Evolutionary conservation across 495 filamentous ascomycete genomes (phyloP), one percentile per base, ranked within the genome.

Genomic region (Penicillium coprophilum): DNA sequence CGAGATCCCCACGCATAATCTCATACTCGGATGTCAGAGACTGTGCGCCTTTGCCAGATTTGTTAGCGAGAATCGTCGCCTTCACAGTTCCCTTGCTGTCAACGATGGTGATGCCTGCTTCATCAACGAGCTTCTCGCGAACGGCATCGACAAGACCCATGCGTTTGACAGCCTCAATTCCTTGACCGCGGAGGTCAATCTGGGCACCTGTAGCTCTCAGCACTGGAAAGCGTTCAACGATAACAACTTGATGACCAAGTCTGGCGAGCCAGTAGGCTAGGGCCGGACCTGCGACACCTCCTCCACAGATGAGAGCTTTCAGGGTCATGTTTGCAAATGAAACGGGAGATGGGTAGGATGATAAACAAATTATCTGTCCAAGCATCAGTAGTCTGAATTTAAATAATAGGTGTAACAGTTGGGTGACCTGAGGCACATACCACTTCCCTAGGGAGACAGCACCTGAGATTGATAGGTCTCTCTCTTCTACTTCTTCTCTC

Each of bases 1-100:
- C 57, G 3, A 81, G 58, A 57, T 79, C 78, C 4, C 70, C 77
- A 0, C 76, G 65, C 70, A 80, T 73, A 43, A 80, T 78, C 58
- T 81, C 77, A 50, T 60, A 79, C 38, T 80, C 75, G 12, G 67
- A 73, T 7, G 74, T 78, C 9, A 79, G 55, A 19, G 56, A 53
- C 24, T 65, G 63, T 20, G 64, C 53, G 1, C 71, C 71, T 24
- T 75, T 62, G 3, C 71, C 70, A 4, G 68, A 55, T 28, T 70
- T 66, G 50, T 71, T 73, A 32, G 67, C 69, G 45, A 60, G 53
- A 15, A 79, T 57, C 8, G 46, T 59, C 4, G 59, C 74, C 20
- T 57, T 44, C 20, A 43, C 17, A 5, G 58, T 66, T 9, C 68
- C 67, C 6, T 64, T 17, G 2, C 57, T 55, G 52, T 79, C 70